Base-by-base conservation (phyloP, 805 yeast genomes). In the Candida broadrunensis region DNA sequence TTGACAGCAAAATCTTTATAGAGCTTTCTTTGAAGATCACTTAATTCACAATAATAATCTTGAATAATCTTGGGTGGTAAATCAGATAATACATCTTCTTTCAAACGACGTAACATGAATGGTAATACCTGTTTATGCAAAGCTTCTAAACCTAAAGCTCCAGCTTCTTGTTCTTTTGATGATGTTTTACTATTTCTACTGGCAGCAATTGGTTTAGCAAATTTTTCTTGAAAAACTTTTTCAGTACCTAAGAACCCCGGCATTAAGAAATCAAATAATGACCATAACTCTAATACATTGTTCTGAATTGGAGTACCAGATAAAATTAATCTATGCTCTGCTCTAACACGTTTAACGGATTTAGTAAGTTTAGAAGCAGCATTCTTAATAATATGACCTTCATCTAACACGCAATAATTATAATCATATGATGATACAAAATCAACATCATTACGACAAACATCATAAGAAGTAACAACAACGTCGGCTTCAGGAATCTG, bases 291-390 rank as follows among this genome's bases (percentile, higher is more conserved):
- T 33, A 93, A 73, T 2, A 93, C 99, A 56, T 93, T 93, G 58
- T 93, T 93, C 62, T 93, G 99, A 52, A 93, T 93, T 12, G 99
- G 99, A 0, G 99, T 93, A 53, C 99, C 99, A 0, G 98, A 87
- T 45, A 93, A 71, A 31, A 93, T 83, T 48, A 93, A 74, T 38
- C 99, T 69, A 63, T 93, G 99, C 46, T 91, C 89, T 1, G 98
- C 95, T 42, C 75, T 72, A 26, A 91, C 67, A 46, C 73, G 70
- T 58, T 93, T 93, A 8, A 93, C 97, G 1, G 96, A 83, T 54
- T 85, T 85, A 2, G 97, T 83, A 40, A 93, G 71, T 60, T 91
- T 90, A 0, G 98, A 87, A 38, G 78, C 75, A 0, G 97, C 80
- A 60, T 93, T 93, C 67, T 91, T 93, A 58, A 93, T 93, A 36